A percentile compares a stretch with the other conserved stretches of the same genome.
These are phyloP conservation scores for Eragrostis curvula DNA, from an alignment of 176 grass and related monocot species.

Conservation along the genomic window DNA sequence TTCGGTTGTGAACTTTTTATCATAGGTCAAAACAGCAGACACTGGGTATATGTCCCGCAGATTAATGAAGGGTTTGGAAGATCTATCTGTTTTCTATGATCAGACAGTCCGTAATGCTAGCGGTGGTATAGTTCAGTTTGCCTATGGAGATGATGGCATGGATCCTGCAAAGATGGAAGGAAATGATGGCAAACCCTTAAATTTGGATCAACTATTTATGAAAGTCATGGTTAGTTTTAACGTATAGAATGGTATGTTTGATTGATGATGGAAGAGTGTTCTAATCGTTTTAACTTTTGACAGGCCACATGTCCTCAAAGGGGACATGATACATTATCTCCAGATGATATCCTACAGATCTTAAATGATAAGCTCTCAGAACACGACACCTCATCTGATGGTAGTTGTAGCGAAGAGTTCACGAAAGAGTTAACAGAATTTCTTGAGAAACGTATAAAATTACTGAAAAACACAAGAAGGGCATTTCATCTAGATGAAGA, in stretches of 20 bases:
- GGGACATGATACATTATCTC: conserved; percentile 64
- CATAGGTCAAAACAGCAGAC: conserved; percentile 98
- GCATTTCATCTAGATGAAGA: conserved; percentile 64
- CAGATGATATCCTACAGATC: conserved; percentile 54
- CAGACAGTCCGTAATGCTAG: conserved; percentile 92
- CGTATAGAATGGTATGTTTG: conserved; percentile 1
- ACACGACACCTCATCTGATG: conserved; percentile 54
- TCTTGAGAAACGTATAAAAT: conserved; percentile 53
- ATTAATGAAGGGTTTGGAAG: conserved; percentile 98
- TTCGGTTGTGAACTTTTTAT: conserved; percentile 31
- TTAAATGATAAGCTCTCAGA: conserved; percentile 62
- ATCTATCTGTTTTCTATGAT: conserved; percentile 94
- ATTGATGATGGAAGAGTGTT: conserved; percentile 29
- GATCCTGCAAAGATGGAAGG: conserved; percentile 99
- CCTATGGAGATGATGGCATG: conserved; percentile 99
- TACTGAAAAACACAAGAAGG: conserved; percentile 63
- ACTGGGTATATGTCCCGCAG: conserved; percentile 98
- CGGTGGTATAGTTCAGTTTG: conserved; percentile 88
- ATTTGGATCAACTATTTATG: conserved; percentile 96
- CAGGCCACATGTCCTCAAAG: conserved; percentile 85
- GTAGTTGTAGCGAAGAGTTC: conserved; percentile 72
- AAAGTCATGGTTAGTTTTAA: conserved; percentile 88
- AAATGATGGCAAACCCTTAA: conserved; percentile 81
- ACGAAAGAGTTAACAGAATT: conserved; percentile 66
- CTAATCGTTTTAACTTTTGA: conserved; percentile 36